Evolutionary conservation across 1,139 yeast genomes (phyloP).

Genomic region (Kodamaea ohmeri): DNA sequence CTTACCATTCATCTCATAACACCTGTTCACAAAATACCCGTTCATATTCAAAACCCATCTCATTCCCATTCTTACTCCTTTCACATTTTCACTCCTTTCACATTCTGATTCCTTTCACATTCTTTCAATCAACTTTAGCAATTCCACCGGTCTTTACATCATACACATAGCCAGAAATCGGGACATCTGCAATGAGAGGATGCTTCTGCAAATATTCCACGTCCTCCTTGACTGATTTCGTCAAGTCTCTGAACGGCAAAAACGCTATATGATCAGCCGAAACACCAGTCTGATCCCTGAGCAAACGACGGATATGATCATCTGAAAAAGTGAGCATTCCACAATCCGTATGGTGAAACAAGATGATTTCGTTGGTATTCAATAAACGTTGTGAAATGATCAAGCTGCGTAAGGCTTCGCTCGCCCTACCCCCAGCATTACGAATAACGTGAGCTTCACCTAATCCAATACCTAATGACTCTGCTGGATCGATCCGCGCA

Average conservation of each 20-base stretch:
- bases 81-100: neutral
- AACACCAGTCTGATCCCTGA: constrained; percentile 29
- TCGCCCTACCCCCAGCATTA: constrained; percentile 45
- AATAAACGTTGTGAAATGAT: constrained; percentile 36
- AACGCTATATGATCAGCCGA: constrained; percentile 30
- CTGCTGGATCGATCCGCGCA: constrained; percentile 44
- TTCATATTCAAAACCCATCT: neutral
- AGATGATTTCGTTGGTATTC: constrained; percentile 39
- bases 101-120: neutral
- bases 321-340: constrained; percentile 43
- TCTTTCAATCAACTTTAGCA: constrained; percentile 16
- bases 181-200: constrained; percentile 31
- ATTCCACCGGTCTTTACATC: constrained; percentile 37
- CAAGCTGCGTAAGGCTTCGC: constrained; percentile 39
- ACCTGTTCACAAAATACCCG: no score
- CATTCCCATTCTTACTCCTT: neutral
- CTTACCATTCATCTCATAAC: no score
- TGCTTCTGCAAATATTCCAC: constrained; percentile 21
- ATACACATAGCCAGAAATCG: constrained; percentile 36
- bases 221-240: constrained; percentile 36
- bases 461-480: constrained; percentile 36
- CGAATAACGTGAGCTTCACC: constrained; percentile 48
- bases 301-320: constrained; percentile 23
- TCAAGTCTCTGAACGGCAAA: constrained; percentile 33
- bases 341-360: constrained; percentile 43